Base-by-base conservation (phyloP, 202 grass and related monocot genomes). In the Carex arenaria region DNA sequence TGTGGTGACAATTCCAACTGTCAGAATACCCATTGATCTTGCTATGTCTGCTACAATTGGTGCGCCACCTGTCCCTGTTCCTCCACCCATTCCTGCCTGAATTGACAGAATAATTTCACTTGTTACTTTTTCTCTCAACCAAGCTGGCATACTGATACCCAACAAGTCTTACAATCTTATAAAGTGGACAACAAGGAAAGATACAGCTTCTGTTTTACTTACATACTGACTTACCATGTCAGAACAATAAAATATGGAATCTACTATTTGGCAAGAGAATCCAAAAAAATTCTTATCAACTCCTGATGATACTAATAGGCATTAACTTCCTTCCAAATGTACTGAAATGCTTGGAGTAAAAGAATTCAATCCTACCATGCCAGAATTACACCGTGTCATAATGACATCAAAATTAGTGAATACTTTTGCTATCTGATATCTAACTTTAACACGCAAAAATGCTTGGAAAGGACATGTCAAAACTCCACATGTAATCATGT, bases 81-180 rank as follows among this genome's bases (percentile, higher is more conserved):
- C 93, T 18, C 96, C 93, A 72, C 93, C 93, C 96, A 99, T 99
- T 84, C 96, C 96, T 54, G 96, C 93, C 96, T 99, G 89, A 84
- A 88, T 47, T 85, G 61, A 54, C 59, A 66, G 70, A 85, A 78
- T 11, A 59, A 10, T 54, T 64, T 65, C 20, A 62, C 45, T 31
- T 7, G 26, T 60, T 59, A 59, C 30, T 20, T 57, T 59, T 72
- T 34, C n/a, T 13, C 74, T 60, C 30, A 60, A 78, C 14, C 17
- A 78, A 78, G 31, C 54, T 60, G 31, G 54, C 19, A 77, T 34
- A 19, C 26, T 77, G 73, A 8, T 57, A 77, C 51, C 49, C 34
- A 22, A 57, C 52, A 57, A 36, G 52, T 77, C 9, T 23, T 52
- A n/a, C n/a, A n/a, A 76, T 4, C 72, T 14, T 57, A 56, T 18